Base-by-base conservation (phyloP, 2,329 filamentous ascomycete genomes). In the Aureobasidium leucospermi region DNA sequence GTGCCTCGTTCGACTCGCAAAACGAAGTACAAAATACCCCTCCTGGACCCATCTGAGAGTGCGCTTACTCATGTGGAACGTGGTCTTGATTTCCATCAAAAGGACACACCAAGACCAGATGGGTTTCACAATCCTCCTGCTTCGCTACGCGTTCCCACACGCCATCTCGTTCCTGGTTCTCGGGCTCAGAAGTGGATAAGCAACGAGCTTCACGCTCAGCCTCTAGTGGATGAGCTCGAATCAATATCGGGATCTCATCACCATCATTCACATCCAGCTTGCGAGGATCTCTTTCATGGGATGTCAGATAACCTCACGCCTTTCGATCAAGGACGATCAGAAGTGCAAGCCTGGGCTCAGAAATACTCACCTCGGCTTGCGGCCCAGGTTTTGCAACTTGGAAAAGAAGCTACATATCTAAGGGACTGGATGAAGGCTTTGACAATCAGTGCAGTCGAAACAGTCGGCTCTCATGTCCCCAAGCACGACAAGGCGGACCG, bases 391-490 rank as follows among this genome's bases (percentile, higher is more conserved):
- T 77, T 99, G 10, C 92, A 96, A 67, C 71, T 77, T 15, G 87
- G 88, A 2, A 81, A 78, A 46, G 90, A 96, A 70, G 84, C 85
- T 1, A 68, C 78, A 1, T 75, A 93, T 8, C 74, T 99, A 28
- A 86, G 85, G 60, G 84, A 93, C 61, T 99, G 94, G 94, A 76
- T 99, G 7, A 79, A 83, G 60, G 84, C 81, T 36, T 79, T 96
- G 47, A 88, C 85, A 61, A 85, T 99, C 0, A 83, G 88, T 62
- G 81, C 89, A 4, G 88, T 96, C 0, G 86, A 89, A 60, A 86
- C 82, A 0, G 84, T 84, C 7, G 42, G 34, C 6, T 39, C 42
- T 32, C 62, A 42, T 10, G n/a, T 29, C 16, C 16, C 41, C 9
- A 62, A 42, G n/a, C 34, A 23, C 6, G 36, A 60, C 15, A 58